Evolutionary conservation across 2,329 filamentous ascomycete genomes (phyloP).

Genomic region (Clonostachys chloroleuca): DNA sequence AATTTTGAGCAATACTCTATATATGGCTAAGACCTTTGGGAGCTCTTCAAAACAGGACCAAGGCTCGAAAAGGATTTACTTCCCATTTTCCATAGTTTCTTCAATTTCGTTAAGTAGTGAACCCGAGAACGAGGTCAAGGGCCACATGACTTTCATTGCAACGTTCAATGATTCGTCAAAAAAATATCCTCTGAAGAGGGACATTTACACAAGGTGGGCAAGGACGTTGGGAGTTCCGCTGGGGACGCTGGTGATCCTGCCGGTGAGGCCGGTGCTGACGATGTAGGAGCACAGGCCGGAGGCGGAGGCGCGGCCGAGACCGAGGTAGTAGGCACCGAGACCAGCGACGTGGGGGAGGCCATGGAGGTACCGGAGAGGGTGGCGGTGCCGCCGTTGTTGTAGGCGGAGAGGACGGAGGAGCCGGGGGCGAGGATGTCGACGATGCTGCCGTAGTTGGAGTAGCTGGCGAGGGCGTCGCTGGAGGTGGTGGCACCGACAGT

Average conservation of each 20-base stretch:
- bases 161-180: no score
- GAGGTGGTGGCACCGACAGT: slow-evolving; percentile 53
- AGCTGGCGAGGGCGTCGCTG: slow-evolving; percentile 41
- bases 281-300: slow-evolving; percentile 33
- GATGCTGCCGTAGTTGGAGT: slow-evolving; percentile 52
- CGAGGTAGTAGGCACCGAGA: slow-evolving; percentile 57
- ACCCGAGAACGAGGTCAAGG: no score
- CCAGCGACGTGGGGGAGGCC: slow-evolving; percentile 60
- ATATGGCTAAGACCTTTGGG: no score
- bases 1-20: no score
- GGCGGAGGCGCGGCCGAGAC: slow-evolving; percentile 30
- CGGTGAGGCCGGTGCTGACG: slow-evolving; percentile 28
- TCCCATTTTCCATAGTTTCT: no score
- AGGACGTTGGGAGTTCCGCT: slow-evolving; percentile 23
- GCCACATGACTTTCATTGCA: no score
- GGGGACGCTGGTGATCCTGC: slow-evolving; percentile 24
- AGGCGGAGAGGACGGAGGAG: slow-evolving; percentile 46
- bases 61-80: no score
- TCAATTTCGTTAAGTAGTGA: no score
- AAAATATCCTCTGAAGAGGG: no score
- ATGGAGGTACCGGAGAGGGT: slow-evolving; percentile 55
- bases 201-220: slow-evolving; percentile 13
- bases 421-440: slow-evolving; percentile 56
- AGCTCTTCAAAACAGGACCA: no score
- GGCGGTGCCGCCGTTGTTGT: slow-evolving; percentile 33